Percentiles rank a stretch among this genome's conserved stretches.
These are phyloP conservation scores for Baorangia bicolor DNA, from an alignment of 768 basidiomycete species.

Conservation along the genomic window DNA sequence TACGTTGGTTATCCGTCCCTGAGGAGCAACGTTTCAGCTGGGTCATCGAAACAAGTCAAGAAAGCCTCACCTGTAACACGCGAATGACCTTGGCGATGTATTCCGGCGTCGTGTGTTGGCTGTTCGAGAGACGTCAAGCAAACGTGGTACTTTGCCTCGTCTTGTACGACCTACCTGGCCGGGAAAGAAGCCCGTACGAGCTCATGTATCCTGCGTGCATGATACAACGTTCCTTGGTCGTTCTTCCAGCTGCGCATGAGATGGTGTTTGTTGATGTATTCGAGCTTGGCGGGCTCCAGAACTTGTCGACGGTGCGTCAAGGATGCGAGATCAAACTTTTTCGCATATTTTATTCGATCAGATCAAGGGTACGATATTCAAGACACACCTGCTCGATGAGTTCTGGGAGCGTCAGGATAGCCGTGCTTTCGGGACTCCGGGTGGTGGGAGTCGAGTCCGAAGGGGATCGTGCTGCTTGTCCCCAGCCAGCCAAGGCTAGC, in stretches of 20 bases:
- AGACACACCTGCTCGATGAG: constrained; percentile 59
- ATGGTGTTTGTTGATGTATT: constrained; percentile 87
- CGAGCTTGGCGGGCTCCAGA: constrained; percentile 76
- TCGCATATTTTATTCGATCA: neutral
- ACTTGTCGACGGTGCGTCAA: constrained; percentile 84
- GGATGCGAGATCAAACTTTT: constrained; percentile 70
- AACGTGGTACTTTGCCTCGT: neutral
- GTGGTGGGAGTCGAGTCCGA: constrained; percentile 22
- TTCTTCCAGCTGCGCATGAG: constrained; percentile 56
- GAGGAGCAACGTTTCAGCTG: too few relatives aligned
- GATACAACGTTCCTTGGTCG: constrained; percentile 47
- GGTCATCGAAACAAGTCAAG: neutral
- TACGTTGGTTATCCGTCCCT: constrained; percentile 70
- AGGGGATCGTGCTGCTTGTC: constrained; percentile 46
- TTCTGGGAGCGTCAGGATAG: constrained; percentile 57
- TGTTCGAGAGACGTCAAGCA: constrained; percentile 17
- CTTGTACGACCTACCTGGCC: constrained; percentile 41
- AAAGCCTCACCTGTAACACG: constrained; percentile 50
- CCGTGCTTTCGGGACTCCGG: constrained; percentile 63
- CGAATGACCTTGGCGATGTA: constrained; percentile 66
- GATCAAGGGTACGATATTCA: neutral
- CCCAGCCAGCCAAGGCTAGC: constrained; percentile 95
- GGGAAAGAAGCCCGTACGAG: constrained; percentile 59
- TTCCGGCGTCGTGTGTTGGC: constrained; percentile 48
- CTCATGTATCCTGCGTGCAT: constrained; percentile 55